Evolutionary conservation across 192 early-diverging fungal species (phyloP), one percentile per base, ranked within the genome.

Genomic region (Backusella luteola): DNA sequence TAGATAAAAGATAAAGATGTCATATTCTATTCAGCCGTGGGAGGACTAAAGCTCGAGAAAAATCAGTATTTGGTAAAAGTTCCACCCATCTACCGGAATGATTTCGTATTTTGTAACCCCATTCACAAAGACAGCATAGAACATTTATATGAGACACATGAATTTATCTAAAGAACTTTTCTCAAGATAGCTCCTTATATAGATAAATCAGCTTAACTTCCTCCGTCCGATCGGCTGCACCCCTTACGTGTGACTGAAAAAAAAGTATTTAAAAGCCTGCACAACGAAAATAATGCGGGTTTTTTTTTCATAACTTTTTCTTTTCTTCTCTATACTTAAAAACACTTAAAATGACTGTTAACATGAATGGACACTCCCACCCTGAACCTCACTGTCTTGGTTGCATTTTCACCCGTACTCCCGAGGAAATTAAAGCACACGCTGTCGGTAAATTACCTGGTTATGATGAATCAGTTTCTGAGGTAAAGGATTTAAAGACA

Each of bases 391-490:
- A 63, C 23, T 63, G 56, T 9, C 56, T 63, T 14, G 56, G 56
- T 11, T 63, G 56, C n/a, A 63, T 63, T 7, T 63, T 63, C 11
- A 63, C 56, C 1, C 56, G 26, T 29, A 14, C 23, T 4, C 23
- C 21, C 11, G 23, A 63, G 56, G 56, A 63, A 63, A 4, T 29
- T 29, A 11, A 63, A 63, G 26, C 39, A 21, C 39, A 35, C 29
- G 5, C 67, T 53, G 41, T 41, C 41, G 59, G 66, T 8, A 70
- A 71, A 66, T 23, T 81, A 34, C 76, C 80, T 32, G 56, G 73
- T 19, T 81, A 81, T 74, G 73, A 81, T 44, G 80, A 78, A 38
- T 73, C 70, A n/a, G 53, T 81, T 41, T n/a, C 73, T 17, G 36
- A 69, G 34, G 78, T 74, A 79, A 39, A 15, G 4, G 7, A 12